These are phyloP conservation scores for Erythrobasidium hasegawianum DNA, from an alignment of 1,284 basidiomycete genomes.

Conservation along the genomic window DNA sequence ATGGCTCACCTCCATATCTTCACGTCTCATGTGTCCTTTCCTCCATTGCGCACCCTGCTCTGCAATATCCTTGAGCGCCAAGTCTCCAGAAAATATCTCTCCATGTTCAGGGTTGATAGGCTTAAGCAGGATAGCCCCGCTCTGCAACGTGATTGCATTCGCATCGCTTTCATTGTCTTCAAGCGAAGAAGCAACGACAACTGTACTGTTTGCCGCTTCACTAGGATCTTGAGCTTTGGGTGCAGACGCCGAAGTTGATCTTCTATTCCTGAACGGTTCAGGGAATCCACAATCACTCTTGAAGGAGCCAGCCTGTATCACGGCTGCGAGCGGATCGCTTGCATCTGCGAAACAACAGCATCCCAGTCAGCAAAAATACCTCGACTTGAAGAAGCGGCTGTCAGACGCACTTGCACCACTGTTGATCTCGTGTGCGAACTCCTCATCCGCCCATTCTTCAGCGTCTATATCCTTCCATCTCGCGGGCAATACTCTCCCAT, in stretches of 20 bases:
- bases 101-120: conserved; percentile 49
- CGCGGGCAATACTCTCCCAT: conserved; percentile 83
- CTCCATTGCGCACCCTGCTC: conserved; percentile 86
- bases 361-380: conserved; percentile 5
- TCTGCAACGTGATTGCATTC: conserved; percentile 48
- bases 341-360: conserved; percentile 45
- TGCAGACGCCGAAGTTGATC: conserved; percentile 31
- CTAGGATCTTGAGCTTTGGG: conserved; percentile 5
- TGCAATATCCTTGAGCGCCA: conserved; percentile 71
- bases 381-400: not conserved
- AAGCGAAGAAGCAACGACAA: not conserved
- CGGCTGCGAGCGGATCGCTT: conserved; percentile 38
- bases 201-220: not conserved
- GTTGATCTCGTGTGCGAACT: conserved; percentile 25
- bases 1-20: conserved; percentile 71
- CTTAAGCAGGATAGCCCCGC: conserved; percentile 52
- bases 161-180: conserved; percentile 58
- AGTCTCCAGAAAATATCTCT: conserved; percentile 62
- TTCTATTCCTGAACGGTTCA: conserved; percentile 35
- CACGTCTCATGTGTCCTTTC: conserved; percentile 67
- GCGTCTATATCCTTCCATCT: conserved; percentile 20
- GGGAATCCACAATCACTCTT: conserved; percentile 69
- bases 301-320: conserved; percentile 56
- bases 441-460: conserved; percentile 34
- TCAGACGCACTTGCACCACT: conserved; percentile 20